Evolutionary conservation across 2,329 filamentous ascomycete species (phyloP).

Genomic region (Ramichloridium luteum): DNA sequence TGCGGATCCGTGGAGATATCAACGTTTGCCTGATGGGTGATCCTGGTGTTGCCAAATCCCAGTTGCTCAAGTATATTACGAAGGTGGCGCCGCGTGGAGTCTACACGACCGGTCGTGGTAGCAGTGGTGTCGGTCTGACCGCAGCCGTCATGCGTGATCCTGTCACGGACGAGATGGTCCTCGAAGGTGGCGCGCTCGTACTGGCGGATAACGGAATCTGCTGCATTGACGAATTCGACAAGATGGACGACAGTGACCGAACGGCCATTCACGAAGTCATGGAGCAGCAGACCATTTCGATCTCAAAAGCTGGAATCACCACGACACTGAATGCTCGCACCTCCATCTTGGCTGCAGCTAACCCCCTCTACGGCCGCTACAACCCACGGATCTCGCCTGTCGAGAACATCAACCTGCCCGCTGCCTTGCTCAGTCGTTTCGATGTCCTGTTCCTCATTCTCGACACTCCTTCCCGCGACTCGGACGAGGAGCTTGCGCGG

Average conservation of each 20-base stretch:
- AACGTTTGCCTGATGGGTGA: conserved; percentile 99
- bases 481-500: conserved; percentile 83
- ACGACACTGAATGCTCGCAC: conserved; percentile 94
- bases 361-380: conserved; percentile 94
- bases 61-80: conserved; percentile 94
- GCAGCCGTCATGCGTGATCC: conserved; percentile 75
- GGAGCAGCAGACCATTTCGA: conserved; percentile 79
- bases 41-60: conserved; percentile 97
- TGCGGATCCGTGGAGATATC: conserved; percentile 98
- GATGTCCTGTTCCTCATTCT: conserved; percentile 94
- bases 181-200: conserved; percentile 68
- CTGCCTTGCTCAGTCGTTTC: conserved; percentile 90
- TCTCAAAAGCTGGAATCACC: conserved; percentile 86
- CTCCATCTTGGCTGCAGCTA: conserved; percentile 72
- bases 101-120: conserved; percentile 70
- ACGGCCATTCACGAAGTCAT: conserved; percentile 81
- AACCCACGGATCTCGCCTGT: conserved; percentile 95
- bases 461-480: conserved; percentile 80
- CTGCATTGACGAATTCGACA: conserved; percentile 80
- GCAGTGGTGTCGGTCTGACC: conserved; percentile 70
- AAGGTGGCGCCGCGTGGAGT: conserved; percentile 92
- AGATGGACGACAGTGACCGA: conserved; percentile 75
- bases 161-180: conserved; percentile 72
- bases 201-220: conserved; percentile 74
- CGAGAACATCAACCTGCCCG: conserved; percentile 98